These are phyloP conservation scores for Cryphonectria naterciae DNA, from an alignment of 2,329 filamentous ascomycete genomes.

Conservation along the genomic window DNA sequence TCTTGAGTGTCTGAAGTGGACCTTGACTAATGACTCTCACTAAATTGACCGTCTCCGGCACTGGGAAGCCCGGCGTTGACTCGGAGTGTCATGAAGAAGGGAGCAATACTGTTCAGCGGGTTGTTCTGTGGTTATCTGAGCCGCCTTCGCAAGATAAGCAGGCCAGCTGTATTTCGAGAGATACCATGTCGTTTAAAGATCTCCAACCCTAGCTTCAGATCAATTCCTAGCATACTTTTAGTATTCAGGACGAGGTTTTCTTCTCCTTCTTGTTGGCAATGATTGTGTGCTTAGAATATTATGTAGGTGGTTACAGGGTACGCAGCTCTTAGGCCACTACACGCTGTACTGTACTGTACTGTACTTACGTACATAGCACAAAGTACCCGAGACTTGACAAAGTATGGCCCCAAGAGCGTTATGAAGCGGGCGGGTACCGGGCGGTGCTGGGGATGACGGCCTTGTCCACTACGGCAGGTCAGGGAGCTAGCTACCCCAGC, in stretches of 20 bases:
- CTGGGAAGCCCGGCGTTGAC: slow-evolving; percentile 6
- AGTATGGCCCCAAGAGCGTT: background rate
- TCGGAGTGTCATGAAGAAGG: background rate
- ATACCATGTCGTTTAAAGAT: background rate
- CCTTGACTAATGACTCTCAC: slow-evolving; percentile 12
- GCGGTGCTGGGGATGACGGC: background rate
- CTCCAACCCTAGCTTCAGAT: background rate
- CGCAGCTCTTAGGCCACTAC: background rate
- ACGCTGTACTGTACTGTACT: background rate
- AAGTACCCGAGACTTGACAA: background rate
- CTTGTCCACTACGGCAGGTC: background rate
- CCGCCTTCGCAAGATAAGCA: background rate
- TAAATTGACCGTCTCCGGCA: slow-evolving; percentile 1
- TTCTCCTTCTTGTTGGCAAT: background rate
- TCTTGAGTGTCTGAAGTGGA: background rate
- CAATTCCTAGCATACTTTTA: background rate
- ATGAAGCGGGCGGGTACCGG: background rate
- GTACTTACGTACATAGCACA: background rate
- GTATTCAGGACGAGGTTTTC: background rate
- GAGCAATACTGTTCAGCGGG: background rate
- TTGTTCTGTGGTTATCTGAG: background rate
- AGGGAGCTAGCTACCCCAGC: background rate
- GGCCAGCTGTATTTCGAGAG: background rate
- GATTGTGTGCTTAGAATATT: background rate
- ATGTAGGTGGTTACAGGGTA: background rate